These are phyloP conservation scores for Wickerhamomyces rabaulensis DNA, from an alignment of 805 yeast species.

Conservation along the genomic window DNA sequence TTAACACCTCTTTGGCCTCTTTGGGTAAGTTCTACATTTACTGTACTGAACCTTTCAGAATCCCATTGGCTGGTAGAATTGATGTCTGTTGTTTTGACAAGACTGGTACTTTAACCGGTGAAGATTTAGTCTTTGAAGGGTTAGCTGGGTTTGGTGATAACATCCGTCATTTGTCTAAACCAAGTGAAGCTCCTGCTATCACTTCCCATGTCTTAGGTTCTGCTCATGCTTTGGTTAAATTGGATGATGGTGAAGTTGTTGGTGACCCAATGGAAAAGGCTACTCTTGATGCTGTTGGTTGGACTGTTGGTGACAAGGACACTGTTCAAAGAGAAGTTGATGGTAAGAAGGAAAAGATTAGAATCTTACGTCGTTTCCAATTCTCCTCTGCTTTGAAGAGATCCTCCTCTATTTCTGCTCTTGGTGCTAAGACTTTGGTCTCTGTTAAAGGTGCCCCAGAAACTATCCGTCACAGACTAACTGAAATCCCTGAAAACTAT, in stretches of 20 bases:
- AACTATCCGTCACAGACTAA: constrained; percentile 76
- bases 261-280: constrained; percentile 99
- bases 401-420: constrained; percentile 78
- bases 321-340: constrained; percentile 44
- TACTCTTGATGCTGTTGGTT: constrained; percentile 79
- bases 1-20: constrained; percentile 84
- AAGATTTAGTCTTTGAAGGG: constrained; percentile 94
- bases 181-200: constrained; percentile 60
- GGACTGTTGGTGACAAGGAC: constrained; percentile 80
- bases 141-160: constrained; percentile 71
- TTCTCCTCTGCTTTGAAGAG: constrained; percentile 94
- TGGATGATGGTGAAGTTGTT: constrained; percentile 95
- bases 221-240: constrained; percentile 90
- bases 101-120: constrained; percentile 97
- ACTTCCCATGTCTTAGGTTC: constrained; percentile 80
- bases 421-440: constrained; percentile 55
- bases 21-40: constrained; percentile 82
- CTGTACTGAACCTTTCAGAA: constrained; percentile 98
- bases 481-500: constrained; percentile 66
- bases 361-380: constrained; percentile 89
- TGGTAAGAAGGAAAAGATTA: constrained; percentile 42
- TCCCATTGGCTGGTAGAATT: constrained; percentile 95
- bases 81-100: constrained; percentile 98
- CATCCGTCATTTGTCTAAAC: constrained; percentile 47
- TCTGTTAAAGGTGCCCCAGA: constrained; percentile 98